phyloP scores from a whole-genome alignment of 148 eudicot genomes.

The Gaultheria prostrata region DNA sequence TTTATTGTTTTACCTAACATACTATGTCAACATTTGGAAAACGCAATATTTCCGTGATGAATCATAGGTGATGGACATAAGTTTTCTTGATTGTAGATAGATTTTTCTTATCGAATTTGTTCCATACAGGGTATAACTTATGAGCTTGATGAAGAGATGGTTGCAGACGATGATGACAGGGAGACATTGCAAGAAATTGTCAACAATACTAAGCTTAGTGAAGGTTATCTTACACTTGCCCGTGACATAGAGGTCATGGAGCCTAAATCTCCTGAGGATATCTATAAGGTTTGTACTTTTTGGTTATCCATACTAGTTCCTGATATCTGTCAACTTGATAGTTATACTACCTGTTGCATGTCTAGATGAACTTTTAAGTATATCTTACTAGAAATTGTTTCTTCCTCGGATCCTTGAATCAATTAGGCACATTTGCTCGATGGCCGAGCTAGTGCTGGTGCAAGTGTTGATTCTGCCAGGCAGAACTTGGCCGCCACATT shows the following conservation, averaged over 20 bases:
- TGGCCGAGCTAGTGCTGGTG: constrained; percentile 92
- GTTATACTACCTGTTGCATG: neutral
- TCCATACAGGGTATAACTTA: constrained; percentile 61
- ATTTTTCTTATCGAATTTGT: constrained; percentile 6
- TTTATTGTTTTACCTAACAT: neutral
- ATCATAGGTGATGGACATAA: neutral
- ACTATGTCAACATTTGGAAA: neutral
- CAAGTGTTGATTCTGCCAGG: constrained; percentile 91
- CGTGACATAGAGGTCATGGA: constrained; percentile 99
- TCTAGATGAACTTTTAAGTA: neutral
- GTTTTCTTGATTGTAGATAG: neutral
- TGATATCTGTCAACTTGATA: neutral
- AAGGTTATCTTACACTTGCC: constrained; percentile 95
- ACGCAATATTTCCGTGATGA: neutral
- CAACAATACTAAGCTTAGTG: constrained; percentile 70
- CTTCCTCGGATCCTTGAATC: constrained; percentile 10
- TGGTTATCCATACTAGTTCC: neutral
- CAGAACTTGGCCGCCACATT: constrained; percentile 98
- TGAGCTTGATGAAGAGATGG: constrained; percentile 78
- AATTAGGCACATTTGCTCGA: constrained; percentile 86
- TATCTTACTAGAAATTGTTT: neutral
- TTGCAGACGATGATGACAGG: constrained; percentile 64
- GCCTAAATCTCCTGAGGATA: constrained; percentile 93
- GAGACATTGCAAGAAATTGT: constrained; percentile 77
- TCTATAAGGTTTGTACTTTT: constrained; percentile 64